phyloP scores from a whole-genome alignment of 2,329 filamentous ascomycete species.

The Pestalotiopsis sp. region DNA sequence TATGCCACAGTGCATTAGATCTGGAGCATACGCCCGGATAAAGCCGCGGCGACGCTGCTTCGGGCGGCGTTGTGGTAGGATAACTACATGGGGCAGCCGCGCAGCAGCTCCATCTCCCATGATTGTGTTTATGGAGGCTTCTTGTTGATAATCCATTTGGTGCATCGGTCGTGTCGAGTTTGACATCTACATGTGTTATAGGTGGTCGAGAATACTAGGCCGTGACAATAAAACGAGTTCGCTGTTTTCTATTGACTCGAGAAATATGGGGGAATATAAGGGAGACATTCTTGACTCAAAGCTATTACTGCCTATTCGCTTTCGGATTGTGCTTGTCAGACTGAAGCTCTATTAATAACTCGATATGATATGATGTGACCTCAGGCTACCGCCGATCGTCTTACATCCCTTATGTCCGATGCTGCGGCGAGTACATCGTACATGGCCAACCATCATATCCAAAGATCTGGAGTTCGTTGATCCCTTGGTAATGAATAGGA shows the following conservation, averaged over 20 bases:
- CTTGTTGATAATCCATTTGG: neutral
- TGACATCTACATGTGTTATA: no score
- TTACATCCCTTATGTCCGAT: neutral
- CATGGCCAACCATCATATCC: neutral
- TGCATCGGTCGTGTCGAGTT: no score
- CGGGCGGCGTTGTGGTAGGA: slow-evolving; percentile 26
- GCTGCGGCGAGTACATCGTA: neutral
- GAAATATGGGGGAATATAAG: neutral
- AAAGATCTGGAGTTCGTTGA: neutral
- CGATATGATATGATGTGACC: neutral
- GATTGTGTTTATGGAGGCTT: neutral
- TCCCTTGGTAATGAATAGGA: neutral
- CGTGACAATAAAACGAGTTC: no score
- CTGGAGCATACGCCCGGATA: slow-evolving; percentile 27
- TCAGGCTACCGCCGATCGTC: neutral
- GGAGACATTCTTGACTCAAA: neutral
- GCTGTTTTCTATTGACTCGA: no score
- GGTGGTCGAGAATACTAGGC: no score
- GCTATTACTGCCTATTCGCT: neutral
- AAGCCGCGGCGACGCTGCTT: slow-evolving; percentile 24
- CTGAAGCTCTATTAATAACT: neutral
- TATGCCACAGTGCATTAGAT: slow-evolving; percentile 23
- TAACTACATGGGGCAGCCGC: slow-evolving; percentile 20
- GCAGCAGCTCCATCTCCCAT: neutral
- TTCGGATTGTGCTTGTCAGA: neutral